Evolutionary conservation across 1,139 yeast species (phyloP), one percentile per base, ranked within the genome.

Genomic region (Sugiyamaella xylanicola): DNA sequence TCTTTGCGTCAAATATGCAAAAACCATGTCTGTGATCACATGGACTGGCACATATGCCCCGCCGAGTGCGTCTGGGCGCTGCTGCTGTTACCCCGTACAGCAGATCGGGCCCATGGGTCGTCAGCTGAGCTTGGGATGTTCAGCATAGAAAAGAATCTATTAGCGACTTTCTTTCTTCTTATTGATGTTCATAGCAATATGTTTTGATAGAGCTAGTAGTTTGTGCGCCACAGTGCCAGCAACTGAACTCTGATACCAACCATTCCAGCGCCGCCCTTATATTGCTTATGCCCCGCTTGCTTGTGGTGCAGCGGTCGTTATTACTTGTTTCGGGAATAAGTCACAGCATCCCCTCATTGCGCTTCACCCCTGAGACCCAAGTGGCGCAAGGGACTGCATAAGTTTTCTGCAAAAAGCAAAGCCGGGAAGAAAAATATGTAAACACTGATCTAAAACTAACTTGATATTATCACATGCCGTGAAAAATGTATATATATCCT

Each of bases 391-490:
- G 29, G 29, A 25, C 29, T 25, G 29, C 29, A 25, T 25, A n/a
- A 17, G 13, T 19, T 17, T 13, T 13, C 21, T 16, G 16, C 17
- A 41, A 41, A 41, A 41, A 41, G 27, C 32, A 21, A 39, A 41
- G 17, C 32, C 2, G 45, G 15, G 11, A 41, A 20, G 17, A 41
- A 41, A 41, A 20, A 41, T 21, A 41, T 41, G 45, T 41, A 21
- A 41, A 41, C 45, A 41, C 29, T 16, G 32, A n/a, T 13, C 37
- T 11, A 41, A n/a, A 21, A 22, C 19, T 16, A 19, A 37, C 22
- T 37, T 7, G 15, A 21, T 41, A 13, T 11, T 13, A 20, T 21
- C 45, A 41, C 45, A 41, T 41, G 45, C 45, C 45, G 27, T 41
- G 45, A 40, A 40, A 40, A 40, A 40, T 32, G 37, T 32, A 8